Evolutionary conservation across 108 stramenopile species (phyloP).

Genomic region (Skeletonema potamos): DNA sequence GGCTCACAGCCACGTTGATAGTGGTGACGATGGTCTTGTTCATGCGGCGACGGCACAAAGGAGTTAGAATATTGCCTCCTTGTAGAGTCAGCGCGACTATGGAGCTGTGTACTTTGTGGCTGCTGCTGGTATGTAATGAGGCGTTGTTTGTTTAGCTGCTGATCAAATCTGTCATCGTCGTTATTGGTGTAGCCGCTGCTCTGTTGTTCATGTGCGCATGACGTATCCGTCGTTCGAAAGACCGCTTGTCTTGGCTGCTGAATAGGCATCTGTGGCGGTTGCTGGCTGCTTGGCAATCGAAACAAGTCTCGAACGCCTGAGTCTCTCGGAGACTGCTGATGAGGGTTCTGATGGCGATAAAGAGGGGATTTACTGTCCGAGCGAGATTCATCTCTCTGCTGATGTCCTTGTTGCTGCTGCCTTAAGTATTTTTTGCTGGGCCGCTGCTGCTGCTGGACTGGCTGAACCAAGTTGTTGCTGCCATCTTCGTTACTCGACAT

Average conservation of each 20-base stretch:
- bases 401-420: neutral
- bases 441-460: neutral
- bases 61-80: too few relatives aligned
- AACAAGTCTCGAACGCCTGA: neutral
- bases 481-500: neutral
- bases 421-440: neutral
- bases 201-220: neutral
- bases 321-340: neutral
- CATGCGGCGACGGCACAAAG: too few relatives aligned
- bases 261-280: neutral
- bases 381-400: neutral
- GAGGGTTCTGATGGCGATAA: neutral
- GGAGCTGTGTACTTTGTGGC: too few relatives aligned
- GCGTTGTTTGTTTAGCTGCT: neutral
- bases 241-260: neutral
- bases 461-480: neutral
- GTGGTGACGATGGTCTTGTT: neutral
- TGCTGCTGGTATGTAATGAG: too few relatives aligned
- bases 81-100: too few relatives aligned
- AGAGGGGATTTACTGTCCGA: neutral
- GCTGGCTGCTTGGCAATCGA: neutral
- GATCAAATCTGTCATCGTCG: too few relatives aligned
- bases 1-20: neutral
- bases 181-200: neutral
- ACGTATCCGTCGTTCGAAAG: neutral